These are phyloP conservation scores for Pisolithus thermaeus DNA, from an alignment of 1,284 basidiomycete genomes.

Conservation along the genomic window DNA sequence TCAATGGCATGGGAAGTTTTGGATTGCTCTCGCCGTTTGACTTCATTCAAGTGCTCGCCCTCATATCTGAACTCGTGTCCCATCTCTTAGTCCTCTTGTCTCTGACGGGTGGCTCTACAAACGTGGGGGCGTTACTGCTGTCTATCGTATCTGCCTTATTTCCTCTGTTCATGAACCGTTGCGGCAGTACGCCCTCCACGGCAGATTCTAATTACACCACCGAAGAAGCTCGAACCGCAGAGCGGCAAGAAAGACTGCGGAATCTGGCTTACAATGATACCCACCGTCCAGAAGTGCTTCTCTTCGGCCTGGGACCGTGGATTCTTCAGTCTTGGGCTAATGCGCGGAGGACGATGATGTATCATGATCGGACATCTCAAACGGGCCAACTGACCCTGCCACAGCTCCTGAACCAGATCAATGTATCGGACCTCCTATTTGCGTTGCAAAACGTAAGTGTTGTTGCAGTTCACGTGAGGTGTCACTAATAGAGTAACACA, in stretches of 20 bases:
- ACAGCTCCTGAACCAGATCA: conserved; percentile 47
- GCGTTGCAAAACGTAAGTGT: conserved; percentile 61
- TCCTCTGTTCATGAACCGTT: conserved; percentile 50
- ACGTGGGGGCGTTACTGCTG: conserved; percentile 51
- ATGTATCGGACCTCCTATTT: conserved; percentile 56
- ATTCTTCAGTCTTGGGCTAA: conserved; percentile 68
- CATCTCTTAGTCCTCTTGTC: conserved; percentile 63
- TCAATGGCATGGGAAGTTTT: conserved; percentile 61
- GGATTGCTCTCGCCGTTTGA: conserved; percentile 72
- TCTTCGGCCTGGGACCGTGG: conserved; percentile 81
- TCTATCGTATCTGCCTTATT: conserved; percentile 53
- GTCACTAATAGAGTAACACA: conserved; percentile 6
- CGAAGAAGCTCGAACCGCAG: conserved; percentile 53
- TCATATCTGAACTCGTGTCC: conserved; percentile 63
- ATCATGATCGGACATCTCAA: conserved; percentile 44
- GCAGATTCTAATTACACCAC: conserved; percentile 42
- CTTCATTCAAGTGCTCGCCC: conserved; percentile 65
- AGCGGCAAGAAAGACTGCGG: conserved; percentile 68
- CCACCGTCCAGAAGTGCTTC: conserved; percentile 68
- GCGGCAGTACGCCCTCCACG: conserved; percentile 33
- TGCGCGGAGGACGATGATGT: conserved; percentile 52
- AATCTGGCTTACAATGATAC: conserved; percentile 62
- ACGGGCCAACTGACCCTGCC: conserved; percentile 33
- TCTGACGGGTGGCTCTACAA: conserved; percentile 54
- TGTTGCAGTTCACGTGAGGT: conserved; percentile 5